Conservation (phyloP, 345 rosid species). For the Bretschneidera sinensis region DNA sequence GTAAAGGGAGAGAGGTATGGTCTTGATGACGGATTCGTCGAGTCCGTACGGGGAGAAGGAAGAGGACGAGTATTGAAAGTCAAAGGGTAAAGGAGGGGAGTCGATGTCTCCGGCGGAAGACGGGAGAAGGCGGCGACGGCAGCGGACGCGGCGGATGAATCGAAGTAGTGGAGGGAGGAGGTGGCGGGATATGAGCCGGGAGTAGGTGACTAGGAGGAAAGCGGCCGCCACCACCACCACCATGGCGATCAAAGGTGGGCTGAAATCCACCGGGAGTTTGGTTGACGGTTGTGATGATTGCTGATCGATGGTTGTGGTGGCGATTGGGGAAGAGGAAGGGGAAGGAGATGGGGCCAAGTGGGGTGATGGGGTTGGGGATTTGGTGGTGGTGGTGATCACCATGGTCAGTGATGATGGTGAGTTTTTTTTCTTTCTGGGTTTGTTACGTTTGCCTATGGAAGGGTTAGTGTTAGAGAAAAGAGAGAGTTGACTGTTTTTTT, state of each 20-base stretch:
- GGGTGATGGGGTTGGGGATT: slow-evolving; percentile 9
- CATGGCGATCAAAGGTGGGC: slow-evolving; percentile 94
- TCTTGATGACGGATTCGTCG: slow-evolving; percentile 81
- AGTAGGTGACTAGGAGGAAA: slow-evolving; percentile 65
- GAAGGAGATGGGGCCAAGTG: slow-evolving; percentile 15
- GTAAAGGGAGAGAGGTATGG: slow-evolving; percentile 68
- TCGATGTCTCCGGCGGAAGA: slow-evolving; percentile 48
- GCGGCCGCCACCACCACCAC: slow-evolving; percentile 79
- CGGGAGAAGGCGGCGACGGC: slow-evolving; percentile 35
- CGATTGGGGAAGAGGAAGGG: slow-evolving; percentile 19
- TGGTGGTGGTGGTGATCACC: background rate
- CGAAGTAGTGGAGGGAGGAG: slow-evolving; percentile 43
- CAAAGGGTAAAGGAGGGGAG: slow-evolving; percentile 60
- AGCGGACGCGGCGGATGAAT: slow-evolving; percentile 38
- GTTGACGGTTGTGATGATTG: slow-evolving; percentile 25
- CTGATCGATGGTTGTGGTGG: slow-evolving; percentile 3
- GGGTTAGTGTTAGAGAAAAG: slow-evolving; percentile 10
- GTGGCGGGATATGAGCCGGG: slow-evolving; percentile 75
- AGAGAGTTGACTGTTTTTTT: slow-evolving; percentile 21
- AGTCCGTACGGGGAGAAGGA: slow-evolving; percentile 73
- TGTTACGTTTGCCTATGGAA: slow-evolving; percentile 4
- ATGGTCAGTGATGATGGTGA: slow-evolving; percentile 14
- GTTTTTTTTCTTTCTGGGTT: background rate
- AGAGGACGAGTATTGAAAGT: slow-evolving; percentile 38
- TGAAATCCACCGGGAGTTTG: slow-evolving; percentile 56